phyloP scores from a whole-genome alignment of 352 stramenopile genomes.

The Globisporangium camurandrum region DNA sequence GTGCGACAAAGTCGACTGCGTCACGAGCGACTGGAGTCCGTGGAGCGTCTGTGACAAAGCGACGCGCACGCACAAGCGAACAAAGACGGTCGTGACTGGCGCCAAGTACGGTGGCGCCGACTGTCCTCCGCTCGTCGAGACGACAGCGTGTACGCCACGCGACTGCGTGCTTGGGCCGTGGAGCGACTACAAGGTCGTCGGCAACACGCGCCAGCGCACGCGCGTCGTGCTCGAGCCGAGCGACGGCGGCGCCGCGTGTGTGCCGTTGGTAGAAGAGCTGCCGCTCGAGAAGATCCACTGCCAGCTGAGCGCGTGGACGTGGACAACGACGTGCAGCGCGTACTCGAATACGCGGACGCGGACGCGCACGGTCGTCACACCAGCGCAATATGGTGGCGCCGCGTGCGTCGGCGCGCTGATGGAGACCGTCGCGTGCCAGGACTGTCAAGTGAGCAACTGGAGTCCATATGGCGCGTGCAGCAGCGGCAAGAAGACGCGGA shows the following conservation, averaged over 20 bases:
- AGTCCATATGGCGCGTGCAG: constrained; percentile 8
- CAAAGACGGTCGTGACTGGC: constrained; percentile 12
- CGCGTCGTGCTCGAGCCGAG: constrained; percentile 1
- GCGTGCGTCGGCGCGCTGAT: not conserved
- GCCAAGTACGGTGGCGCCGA: constrained; percentile 14
- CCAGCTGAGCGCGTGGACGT: constrained; percentile 15
- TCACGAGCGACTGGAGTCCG: constrained; percentile 39
- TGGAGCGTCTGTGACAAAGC: constrained; percentile 21
- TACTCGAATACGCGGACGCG: constrained; percentile 15
- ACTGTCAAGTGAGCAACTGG: constrained; percentile 19
- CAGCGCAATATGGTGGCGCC: constrained; percentile 17
- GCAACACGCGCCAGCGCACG: constrained; percentile 13
- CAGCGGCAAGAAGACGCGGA: constrained; percentile 27
- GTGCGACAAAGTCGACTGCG: constrained; percentile 48
- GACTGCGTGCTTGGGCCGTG: constrained; percentile 18
- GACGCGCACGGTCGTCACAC: constrained; percentile 14
- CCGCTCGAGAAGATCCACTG: constrained; percentile 21
- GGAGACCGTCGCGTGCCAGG: constrained; percentile 7
- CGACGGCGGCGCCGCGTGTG: constrained; percentile 12
- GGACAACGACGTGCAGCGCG: constrained; percentile 20
- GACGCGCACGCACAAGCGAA: constrained; percentile 11
- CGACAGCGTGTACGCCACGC: constrained; percentile 14
- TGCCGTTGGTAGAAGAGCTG: constrained; percentile 10
- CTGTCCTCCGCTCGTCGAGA: constrained; percentile 18
- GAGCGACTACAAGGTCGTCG: constrained; percentile 16